These are phyloP conservation scores for Neofusicoccum laricinum DNA, from an alignment of 2,329 filamentous ascomycete genomes.

Conservation along the genomic window DNA sequence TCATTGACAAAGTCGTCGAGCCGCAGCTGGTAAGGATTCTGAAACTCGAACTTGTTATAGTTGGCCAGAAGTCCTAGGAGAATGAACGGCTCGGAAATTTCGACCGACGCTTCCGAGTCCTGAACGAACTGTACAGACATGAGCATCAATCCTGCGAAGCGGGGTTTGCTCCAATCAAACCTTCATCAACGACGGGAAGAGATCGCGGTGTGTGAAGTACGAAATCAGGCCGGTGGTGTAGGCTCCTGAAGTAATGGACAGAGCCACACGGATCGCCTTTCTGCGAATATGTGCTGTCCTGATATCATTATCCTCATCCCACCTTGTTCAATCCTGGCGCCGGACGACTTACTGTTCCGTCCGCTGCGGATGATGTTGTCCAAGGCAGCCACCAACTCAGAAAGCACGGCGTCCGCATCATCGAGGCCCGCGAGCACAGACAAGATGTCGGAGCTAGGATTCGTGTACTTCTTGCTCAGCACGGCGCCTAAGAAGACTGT, in stretches of 20 bases:
- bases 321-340: too few species aligned
- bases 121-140: conserved; percentile 66
- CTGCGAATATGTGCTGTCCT: conserved; percentile 66
- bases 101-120: conserved; percentile 64
- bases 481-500: conserved; percentile 81
- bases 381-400: conserved; percentile 79
- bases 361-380: conserved; percentile 82
- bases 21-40: conserved; percentile 90
- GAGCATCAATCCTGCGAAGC: conserved; percentile 12
- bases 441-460: conserved; percentile 93
- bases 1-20: conserved; percentile 97
- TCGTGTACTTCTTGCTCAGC: conserved; percentile 86
- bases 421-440: conserved; percentile 84
- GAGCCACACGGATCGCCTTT: conserved; percentile 75
- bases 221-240: conserved; percentile 93
- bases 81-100: conserved; percentile 70
- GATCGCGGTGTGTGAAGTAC: conserved; percentile 90
- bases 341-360: conserved; percentile 57
- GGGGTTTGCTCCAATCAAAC: conserved; percentile 42
- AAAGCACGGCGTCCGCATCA: conserved; percentile 80
- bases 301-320: background rate
- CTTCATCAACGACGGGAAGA: conserved; percentile 95
- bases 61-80: conserved; percentile 86
- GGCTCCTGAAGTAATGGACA: conserved; percentile 85
- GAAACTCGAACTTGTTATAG: conserved; percentile 99